A percentile compares a stretch with the other conserved stretches of the same genome.
phyloP scores from a whole-genome alignment of 352 stramenopile genomes.

The Plasmopara muralis region DNA sequence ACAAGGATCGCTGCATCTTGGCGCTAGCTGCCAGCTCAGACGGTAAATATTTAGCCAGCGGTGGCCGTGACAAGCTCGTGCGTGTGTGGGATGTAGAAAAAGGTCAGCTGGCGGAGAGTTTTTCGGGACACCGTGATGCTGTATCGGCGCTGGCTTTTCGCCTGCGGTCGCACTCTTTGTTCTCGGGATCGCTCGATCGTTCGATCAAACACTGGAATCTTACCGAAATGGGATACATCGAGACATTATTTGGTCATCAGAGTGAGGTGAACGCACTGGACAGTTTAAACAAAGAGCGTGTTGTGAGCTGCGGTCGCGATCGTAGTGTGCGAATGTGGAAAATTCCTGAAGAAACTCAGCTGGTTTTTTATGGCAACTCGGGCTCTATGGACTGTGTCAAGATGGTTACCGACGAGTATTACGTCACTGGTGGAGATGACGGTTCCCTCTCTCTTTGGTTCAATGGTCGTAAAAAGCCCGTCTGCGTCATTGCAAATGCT shows the following conservation, averaged over 20 bases:
- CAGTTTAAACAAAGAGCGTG: constrained; percentile 84
- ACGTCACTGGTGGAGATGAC: constrained; percentile 88
- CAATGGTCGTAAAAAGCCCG: constrained; percentile 90
- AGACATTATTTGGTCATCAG: constrained; percentile 93
- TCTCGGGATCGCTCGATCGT: constrained; percentile 88
- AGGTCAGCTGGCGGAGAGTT: constrained; percentile 78
- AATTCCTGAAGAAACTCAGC: constrained; percentile 91
- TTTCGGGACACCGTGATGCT: constrained; percentile 86
- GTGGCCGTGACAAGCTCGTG: constrained; percentile 88
- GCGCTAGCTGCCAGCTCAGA: constrained; percentile 87
- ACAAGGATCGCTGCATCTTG: constrained; percentile 78
- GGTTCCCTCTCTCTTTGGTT: constrained; percentile 90
- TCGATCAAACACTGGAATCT: constrained; percentile 95
- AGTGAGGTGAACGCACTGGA: constrained; percentile 87
- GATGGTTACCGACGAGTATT: constrained; percentile 91
- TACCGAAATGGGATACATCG: constrained; percentile 92
- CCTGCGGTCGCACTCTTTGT: constrained; percentile 84
- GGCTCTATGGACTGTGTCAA: constrained; percentile 89
- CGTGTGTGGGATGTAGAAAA: constrained; percentile 83
- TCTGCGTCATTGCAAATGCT: constrained; percentile 71
- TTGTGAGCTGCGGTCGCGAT: constrained; percentile 88
- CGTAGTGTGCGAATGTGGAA: constrained; percentile 93
- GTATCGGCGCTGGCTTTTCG: constrained; percentile 86
- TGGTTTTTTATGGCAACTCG: constrained; percentile 90
- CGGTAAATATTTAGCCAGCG: constrained; percentile 87